Percentiles rank a stretch among this genome's conserved stretches.
phyloP scores from a whole-genome alignment of 116 monocot genomes.

The Zostera marina region DNA sequence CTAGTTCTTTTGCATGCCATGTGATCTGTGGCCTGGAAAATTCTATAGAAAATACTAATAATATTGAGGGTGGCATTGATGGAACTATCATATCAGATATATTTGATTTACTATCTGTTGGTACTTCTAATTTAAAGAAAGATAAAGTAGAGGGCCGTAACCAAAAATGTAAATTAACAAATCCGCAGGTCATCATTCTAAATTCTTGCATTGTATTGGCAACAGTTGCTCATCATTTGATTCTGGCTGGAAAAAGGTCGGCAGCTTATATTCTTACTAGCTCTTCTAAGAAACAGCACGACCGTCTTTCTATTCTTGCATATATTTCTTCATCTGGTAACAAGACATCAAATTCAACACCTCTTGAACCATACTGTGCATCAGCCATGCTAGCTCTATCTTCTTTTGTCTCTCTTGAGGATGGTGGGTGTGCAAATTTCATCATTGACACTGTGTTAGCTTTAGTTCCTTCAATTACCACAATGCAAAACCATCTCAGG shows the following conservation, averaged over 20 bases:
- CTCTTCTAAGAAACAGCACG: slow-evolving; percentile 64
- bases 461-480: slow-evolving; percentile 70
- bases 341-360: slow-evolving; percentile 19
- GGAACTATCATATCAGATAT: slow-evolving; percentile 65
- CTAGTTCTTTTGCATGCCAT: slow-evolving; percentile 26
- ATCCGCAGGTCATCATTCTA: slow-evolving; percentile 56
- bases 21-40: slow-evolving; percentile 41
- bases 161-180: slow-evolving; percentile 64
- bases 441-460: slow-evolving; percentile 50
- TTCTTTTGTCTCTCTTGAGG: slow-evolving; percentile 55
- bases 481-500: slow-evolving; percentile 41
- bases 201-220: slow-evolving; percentile 73
- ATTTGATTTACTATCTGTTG: slow-evolving; percentile 48
- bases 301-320: slow-evolving; percentile 66
- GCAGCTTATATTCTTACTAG: slow-evolving; percentile 47
- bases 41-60: slow-evolving; percentile 22
- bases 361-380: slow-evolving; percentile 58
- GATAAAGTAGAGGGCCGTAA: slow-evolving; percentile 46
- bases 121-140: slow-evolving; percentile 59
- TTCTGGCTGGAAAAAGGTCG: slow-evolving; percentile 25
- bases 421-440: slow-evolving; percentile 22
- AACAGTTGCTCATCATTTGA: slow-evolving; percentile 48
- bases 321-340: slow-evolving; percentile 60
- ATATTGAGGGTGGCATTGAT: slow-evolving; percentile 50
- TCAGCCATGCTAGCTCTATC: slow-evolving; percentile 91